These are phyloP conservation scores for Aspergillus ibericus DNA, from an alignment of 2,329 filamentous ascomycete species.

Conservation along the genomic window DNA sequence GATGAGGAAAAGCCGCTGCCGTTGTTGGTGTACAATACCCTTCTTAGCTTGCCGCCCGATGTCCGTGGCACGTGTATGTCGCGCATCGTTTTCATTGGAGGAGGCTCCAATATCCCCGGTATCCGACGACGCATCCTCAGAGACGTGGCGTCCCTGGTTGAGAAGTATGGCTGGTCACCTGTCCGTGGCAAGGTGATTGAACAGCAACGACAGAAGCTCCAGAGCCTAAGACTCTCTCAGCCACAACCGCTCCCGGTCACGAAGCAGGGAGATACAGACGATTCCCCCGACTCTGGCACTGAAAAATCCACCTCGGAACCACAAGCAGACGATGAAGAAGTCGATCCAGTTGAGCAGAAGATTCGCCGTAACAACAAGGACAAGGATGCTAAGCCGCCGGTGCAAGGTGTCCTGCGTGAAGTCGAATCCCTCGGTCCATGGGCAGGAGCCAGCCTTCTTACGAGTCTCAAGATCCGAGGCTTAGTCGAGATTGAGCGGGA, in stretches of 20 bases:
- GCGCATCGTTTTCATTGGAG: constrained; percentile 82
- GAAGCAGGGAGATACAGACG: not conserved
- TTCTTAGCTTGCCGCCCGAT: constrained; percentile 77
- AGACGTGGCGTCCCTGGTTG: constrained; percentile 68
- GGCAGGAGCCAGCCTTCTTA: constrained; percentile 63
- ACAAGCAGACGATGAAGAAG: constrained; percentile 22
- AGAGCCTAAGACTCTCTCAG: constrained; percentile 32
- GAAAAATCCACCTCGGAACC: constrained; percentile 13
- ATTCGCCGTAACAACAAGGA: constrained; percentile 39
- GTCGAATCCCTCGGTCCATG: constrained; percentile 64
- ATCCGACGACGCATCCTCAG: constrained; percentile 74
- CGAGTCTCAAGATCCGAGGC: constrained; percentile 59
- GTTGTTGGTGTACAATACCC: constrained; percentile 70
- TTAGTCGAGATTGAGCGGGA: constrained; percentile 66
- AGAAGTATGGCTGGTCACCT: constrained; percentile 72
- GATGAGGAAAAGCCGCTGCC: constrained; percentile 83
- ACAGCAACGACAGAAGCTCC: constrained; percentile 47
- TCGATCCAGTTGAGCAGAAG: constrained; percentile 48
- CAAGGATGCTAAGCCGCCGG: constrained; percentile 29
- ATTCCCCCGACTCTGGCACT: constrained; percentile 21
- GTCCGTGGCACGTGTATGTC: constrained; percentile 83
- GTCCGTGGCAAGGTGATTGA: constrained; percentile 69
- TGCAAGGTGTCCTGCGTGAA: constrained; percentile 49
- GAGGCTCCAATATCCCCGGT: constrained; percentile 75
- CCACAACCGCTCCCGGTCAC: constrained; percentile 3